phyloP scores from a whole-genome alignment of 192 early-diverging fungal species.

The Coemansia sp. region DNA sequence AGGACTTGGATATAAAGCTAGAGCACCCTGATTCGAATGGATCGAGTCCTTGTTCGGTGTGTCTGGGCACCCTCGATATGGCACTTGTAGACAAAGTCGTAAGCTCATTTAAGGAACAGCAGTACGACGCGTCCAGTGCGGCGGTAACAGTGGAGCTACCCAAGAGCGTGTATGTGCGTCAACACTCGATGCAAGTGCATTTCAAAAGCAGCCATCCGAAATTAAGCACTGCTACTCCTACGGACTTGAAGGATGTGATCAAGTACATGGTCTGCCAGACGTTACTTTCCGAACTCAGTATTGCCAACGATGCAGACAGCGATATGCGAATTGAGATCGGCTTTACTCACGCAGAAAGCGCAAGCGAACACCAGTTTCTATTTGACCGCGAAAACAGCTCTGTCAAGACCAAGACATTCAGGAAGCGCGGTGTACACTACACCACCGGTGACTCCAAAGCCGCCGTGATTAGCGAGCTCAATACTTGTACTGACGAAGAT shows the following conservation, averaged over 20 bases:
- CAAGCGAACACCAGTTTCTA: constrained; percentile 36
- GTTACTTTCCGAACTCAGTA: neutral
- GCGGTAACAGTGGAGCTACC: constrained; percentile 40
- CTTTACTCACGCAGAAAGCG: constrained; percentile 28
- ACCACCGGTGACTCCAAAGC: constrained; percentile 16
- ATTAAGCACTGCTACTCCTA: neutral
- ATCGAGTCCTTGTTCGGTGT: constrained; percentile 24
- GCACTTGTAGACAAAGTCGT: constrained; percentile 6
- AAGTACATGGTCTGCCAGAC: constrained; percentile 25
- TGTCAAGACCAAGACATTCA: constrained; percentile 22
- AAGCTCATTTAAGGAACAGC: constrained; percentile 14
- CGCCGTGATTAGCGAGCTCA: constrained; percentile 19
- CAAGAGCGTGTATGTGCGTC: constrained; percentile 41
- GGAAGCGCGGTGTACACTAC: constrained; percentile 23
- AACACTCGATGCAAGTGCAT: constrained; percentile 30
- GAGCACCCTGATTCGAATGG: too few relatives aligned
- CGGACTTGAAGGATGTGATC: constrained; percentile 42
- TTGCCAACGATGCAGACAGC: constrained; percentile 12
- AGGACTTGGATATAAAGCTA: neutral
- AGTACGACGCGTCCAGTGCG: constrained; percentile 6
- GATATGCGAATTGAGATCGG: constrained; percentile 39
- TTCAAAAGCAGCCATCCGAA: neutral
- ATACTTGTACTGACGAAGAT: constrained; percentile 18
- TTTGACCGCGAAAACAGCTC: constrained; percentile 14
- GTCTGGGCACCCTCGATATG: constrained; percentile 26